Evolutionary conservation across 495 filamentous ascomycete species (phyloP).

Genomic region (Hypoxylon fragiforme): DNA sequence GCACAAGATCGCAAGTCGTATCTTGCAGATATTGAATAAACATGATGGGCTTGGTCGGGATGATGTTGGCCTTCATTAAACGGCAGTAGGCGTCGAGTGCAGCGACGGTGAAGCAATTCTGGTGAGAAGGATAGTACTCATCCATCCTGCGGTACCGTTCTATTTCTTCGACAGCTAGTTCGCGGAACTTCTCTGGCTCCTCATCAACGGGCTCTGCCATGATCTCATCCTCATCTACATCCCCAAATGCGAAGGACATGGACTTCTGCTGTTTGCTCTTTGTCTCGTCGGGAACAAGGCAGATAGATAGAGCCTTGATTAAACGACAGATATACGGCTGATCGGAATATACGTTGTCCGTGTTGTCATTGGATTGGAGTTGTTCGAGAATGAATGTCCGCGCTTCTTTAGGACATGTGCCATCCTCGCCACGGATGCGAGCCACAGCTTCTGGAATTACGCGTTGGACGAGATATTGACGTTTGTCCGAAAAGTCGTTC

Average conservation of each 20-base stretch:
- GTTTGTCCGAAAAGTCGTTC: slow-evolving; percentile 88
- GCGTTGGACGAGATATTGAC: slow-evolving; percentile 77
- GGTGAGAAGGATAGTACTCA: slow-evolving; percentile 88
- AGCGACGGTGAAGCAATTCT: slow-evolving; percentile 85
- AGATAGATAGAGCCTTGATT: slow-evolving; percentile 77
- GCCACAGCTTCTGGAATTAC: slow-evolving; percentile 80
- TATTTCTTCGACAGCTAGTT: slow-evolving; percentile 77
- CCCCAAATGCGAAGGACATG: slow-evolving; percentile 47
- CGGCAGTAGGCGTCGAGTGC: slow-evolving; percentile 76
- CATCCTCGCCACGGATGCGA: slow-evolving; percentile 71
- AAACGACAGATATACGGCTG: slow-evolving; percentile 82
- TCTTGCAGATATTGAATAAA: slow-evolving; percentile 81
- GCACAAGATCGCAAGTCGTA: slow-evolving; percentile 76
- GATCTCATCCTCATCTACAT: slow-evolving; percentile 39
- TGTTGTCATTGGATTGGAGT: slow-evolving; percentile 91
- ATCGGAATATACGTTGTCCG: slow-evolving; percentile 83
- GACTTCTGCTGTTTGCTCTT: slow-evolving; percentile 50
- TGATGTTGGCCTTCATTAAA: slow-evolving; percentile 72
- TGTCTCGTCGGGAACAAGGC: slow-evolving; percentile 61
- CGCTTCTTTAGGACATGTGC: slow-evolving; percentile 73
- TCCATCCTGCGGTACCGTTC: slow-evolving; percentile 90
- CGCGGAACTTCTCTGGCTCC: slow-evolving; percentile 58
- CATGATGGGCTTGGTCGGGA: slow-evolving; percentile 61
- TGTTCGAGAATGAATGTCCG: slow-evolving; percentile 84
- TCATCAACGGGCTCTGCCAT: slow-evolving; percentile 38